These are phyloP conservation scores for Sordaria brevicollis DNA, from an alignment of 495 filamentous ascomycete genomes.

Conservation along the genomic window DNA sequence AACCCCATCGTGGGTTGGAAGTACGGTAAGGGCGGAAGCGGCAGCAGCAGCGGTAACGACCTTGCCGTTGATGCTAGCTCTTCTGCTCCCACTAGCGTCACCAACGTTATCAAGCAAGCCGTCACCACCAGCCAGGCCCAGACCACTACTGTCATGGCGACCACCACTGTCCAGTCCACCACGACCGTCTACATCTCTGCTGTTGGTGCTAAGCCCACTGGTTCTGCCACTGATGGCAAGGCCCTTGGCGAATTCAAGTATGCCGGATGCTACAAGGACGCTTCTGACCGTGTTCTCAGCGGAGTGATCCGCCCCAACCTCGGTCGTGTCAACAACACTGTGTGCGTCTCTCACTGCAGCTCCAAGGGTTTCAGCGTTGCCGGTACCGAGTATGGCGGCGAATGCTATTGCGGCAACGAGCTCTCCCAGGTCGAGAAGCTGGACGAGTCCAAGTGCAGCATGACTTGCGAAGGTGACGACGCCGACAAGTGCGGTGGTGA, in stretches of 20 bases:
- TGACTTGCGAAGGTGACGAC: conserved; percentile 33
- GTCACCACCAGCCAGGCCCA: conserved; percentile 6
- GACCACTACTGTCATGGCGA: conserved; percentile 32
- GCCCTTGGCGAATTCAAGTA: conserved; percentile 20
- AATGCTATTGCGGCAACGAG: conserved; percentile 55
- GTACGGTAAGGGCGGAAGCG: conserved; percentile 21
- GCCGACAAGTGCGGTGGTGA: conserved; percentile 36
- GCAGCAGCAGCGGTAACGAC: conserved; percentile 11
- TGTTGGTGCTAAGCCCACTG: conserved; percentile 8
- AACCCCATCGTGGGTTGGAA: conserved; percentile 37
- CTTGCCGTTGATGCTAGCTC: conserved; percentile 3
- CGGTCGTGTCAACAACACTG: conserved; percentile 44
- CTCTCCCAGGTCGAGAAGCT: conserved; percentile 26
- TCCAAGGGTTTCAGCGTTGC: conserved; percentile 40
- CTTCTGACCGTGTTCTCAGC: conserved; percentile 22
- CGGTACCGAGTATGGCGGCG: conserved; percentile 54
- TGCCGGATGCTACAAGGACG: conserved; percentile 26
- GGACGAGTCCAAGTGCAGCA: conserved; percentile 32
- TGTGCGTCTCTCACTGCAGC: conserved; percentile 49
- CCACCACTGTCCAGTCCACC: conserved; percentile 21
- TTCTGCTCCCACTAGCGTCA: not conserved
- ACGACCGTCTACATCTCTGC: conserved; percentile 43
- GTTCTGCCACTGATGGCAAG: conserved; percentile 1
- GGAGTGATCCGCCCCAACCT: conserved; percentile 32
- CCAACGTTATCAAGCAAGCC: conserved; percentile 1